Base-by-base conservation (phyloP, 139 green algal genomes). In the Eudorina sp. region DNA sequence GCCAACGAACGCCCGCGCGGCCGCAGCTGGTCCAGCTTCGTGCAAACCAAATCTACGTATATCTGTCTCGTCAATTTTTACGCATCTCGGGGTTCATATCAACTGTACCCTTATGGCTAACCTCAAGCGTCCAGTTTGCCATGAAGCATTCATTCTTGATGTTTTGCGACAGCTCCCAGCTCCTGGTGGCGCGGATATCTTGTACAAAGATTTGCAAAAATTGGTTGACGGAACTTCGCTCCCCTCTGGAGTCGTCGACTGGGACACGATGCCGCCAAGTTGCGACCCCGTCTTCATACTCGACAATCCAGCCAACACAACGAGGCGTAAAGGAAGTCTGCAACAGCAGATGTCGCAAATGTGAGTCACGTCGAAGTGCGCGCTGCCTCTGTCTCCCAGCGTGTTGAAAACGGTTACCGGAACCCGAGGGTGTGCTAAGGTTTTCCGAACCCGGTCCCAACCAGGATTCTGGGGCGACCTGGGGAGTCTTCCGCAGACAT, bases 241-340 rank as follows among this genome's bases (percentile, higher is more conserved):
- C 19, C 41, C 11, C 7, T 69, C 13, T 1, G 46, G 31, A 45
- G 11, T 45, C 40, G 62, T 90, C 3, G 84, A 88, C 46, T 91
- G 90, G 86, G 4, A 13, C 2, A 2, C 2, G 9, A 83, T 90
- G 51, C 90, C 90, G 1, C 18, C 38, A 0, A 19, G 55, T 0
- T 86, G 64, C 29, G 90, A 93, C 66, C 90, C 90, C 3, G 60
- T 82, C 16, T 82, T 62, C 3, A 43, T 93, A 29, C 69, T 93
- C 18, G 83, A 90, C 69, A 91, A 93, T 62, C 25, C 55, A 43
- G 48, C 38, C 9, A 93, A 93, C 55, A 80, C 55, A 34, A 84
- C 55, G 14, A 43, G 84, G 1, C 83, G 81, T 19, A 85, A 79
- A 40, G 90, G 90, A 62, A 62, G 60, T 13, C 9, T 93, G 34